Evolutionary conservation across 768 basidiomycete genomes (phyloP).

Genomic region (Calocybe indica): DNA sequence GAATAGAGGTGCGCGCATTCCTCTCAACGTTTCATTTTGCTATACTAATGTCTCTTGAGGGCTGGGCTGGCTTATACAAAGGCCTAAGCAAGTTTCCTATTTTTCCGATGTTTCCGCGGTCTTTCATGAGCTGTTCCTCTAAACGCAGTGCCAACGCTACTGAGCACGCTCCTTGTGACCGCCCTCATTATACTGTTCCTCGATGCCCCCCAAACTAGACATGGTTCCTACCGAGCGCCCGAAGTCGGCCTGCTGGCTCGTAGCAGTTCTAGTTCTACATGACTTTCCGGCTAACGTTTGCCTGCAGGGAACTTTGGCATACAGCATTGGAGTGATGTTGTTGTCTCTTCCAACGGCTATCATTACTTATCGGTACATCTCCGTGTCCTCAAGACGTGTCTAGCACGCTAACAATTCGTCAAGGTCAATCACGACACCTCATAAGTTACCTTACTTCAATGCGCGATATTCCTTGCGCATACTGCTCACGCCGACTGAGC

Average conservation of each 20-base stretch:
- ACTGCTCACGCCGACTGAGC: constrained; percentile 78
- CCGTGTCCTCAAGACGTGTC: background rate
- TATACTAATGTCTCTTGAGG: constrained; percentile 25
- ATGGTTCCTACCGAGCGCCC: constrained; percentile 62
- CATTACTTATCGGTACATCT: constrained; percentile 65
- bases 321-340: constrained; percentile 60
- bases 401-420: constrained; percentile 2
- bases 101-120: background rate
- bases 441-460: constrained; percentile 62
- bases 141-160: constrained; percentile 33
- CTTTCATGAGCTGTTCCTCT: constrained; percentile 1
- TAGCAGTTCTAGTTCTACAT: background rate
- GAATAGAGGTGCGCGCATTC: constrained; percentile 52
- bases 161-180: constrained; percentile 50
- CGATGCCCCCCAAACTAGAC: constrained; percentile 52
- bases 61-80: constrained; percentile 74
- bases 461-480: constrained; percentile 55
- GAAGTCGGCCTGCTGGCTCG: constrained; percentile 45
- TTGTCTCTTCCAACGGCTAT: constrained; percentile 65
- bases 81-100: constrained; percentile 46
- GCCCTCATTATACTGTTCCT: constrained; percentile 52
- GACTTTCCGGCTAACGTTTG: background rate
- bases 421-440: constrained; percentile 81
- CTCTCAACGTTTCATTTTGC: background rate
- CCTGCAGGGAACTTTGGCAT: constrained; percentile 50